Base-by-base conservation (phyloP, 1,139 yeast genomes). In the Taphrina wiesneri region DNA sequence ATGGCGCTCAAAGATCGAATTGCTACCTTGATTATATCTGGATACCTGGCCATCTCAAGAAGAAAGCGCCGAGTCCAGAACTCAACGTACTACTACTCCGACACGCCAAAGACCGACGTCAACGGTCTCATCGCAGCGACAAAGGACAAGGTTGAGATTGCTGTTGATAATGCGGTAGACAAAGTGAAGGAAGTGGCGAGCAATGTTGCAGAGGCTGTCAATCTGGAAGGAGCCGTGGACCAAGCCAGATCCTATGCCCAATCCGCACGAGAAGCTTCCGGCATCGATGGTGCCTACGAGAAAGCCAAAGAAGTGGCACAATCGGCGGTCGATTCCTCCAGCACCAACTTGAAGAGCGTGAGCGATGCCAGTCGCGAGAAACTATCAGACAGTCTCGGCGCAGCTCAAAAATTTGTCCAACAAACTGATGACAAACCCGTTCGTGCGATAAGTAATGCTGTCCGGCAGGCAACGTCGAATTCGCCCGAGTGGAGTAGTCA, bases 31-130 rank as follows among this genome's bases (percentile, higher is more conserved):
- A 60, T 60, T 23, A 53, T 60, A 23, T 41, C 64, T 6, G 64
- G 57, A 21, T 60, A 60, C 51, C 57, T 60, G 5, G 64, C 57
- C 26, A n/a, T 60, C 15, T 30, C 56, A 13, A 41, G 51, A 4
- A 32, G 47, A 26, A 19, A 49, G n/a, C 15, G 21, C 2, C 28
- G 25, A 4, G 41, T 32, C 9, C 15, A 17, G 0, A 17, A 26
- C 5, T 23, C 47, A 13, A 32, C 54, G 15, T 49, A 49, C 21
- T 53, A 60, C 52, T 60, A 26, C 28, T 41, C 57, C 19, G 64
- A 60, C 25, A n/a, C 57, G 15, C 64, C 64, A n/a, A 60, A 60
- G 57, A 52, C 56, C 3, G 64, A 60, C n/a, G 64, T 60, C 64
- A 60, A 60, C 21, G 64, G 64, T 7, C 52, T 60, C 30, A 60